Base-by-base conservation (phyloP, 1,284 basidiomycete genomes). In the Trichosporon sp. region DNA sequence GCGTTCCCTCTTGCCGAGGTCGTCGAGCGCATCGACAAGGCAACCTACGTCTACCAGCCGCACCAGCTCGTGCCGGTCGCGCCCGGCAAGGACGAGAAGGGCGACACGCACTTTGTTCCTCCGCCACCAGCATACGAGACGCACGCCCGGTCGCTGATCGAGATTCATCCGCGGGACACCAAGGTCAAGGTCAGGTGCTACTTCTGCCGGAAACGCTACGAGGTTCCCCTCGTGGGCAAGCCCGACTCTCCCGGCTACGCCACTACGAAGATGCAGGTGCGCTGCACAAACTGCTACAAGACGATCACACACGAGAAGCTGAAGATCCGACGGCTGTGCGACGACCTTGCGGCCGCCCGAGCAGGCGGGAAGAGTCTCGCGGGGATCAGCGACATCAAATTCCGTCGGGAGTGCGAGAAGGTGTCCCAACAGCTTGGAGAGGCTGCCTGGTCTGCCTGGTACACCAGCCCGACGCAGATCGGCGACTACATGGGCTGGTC, bases 291-390 rank as follows among this genome's bases (percentile, higher is more conserved):
- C 18, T 76, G 75, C 58, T 12, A 12, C 2, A 29, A 67, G 1
- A 13, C 21, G 34, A 35, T 73, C 18, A 72, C 68, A 12, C 74
- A 74, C 68, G 68, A 75, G 13, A 38, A 38, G 13, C 62, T 76
- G 23, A 67, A 67, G 2, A 64, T 72, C 13, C 51, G 86, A 75
- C 85, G 89, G 75, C 87, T 88, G 0, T 81, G 93, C 62, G 81
- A 86, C 66, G 88, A 92, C 75, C 84, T 95, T 58, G 84, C 90
- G 12, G 25, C 7, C 6, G 53, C 53, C 3, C 13, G 21, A 4
- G 4, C 29, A 7, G 12, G 27, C 56, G 18, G 27, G 7, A 2
- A 9, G 2, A 60, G 23, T 25, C 63, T 72, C 4, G 65, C 71
- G 2, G 68, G 68, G 1, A 21, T 72, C 12, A 68, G 65, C 2